phyloP scores from a whole-genome alignment of 2,329 filamentous ascomycete genomes.

The Aureobasidium sp. region DNA sequence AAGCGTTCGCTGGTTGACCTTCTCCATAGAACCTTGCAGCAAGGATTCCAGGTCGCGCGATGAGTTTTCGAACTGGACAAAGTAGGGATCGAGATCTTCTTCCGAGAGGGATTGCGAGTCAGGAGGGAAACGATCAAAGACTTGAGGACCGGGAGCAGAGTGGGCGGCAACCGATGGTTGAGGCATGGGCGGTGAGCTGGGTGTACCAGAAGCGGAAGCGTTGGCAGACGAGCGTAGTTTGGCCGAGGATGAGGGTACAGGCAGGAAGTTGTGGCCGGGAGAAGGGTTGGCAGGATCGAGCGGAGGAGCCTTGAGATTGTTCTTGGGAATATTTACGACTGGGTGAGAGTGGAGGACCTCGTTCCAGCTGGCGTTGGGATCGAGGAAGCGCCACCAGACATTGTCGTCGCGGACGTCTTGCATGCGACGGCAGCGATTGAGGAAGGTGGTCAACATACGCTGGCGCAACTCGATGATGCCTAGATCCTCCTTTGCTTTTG shows the following conservation, averaged over 20 bases:
- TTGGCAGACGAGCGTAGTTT: slow-evolving; percentile 60
- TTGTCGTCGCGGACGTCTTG: slow-evolving; percentile 85
- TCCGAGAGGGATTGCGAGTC: slow-evolving; percentile 69
- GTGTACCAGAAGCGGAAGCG: slow-evolving; percentile 42
- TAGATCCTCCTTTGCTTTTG: slow-evolving; percentile 93
- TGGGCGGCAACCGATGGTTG: slow-evolving; percentile 49
- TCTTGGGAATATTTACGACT: slow-evolving; percentile 84
- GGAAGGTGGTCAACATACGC: slow-evolving; percentile 90
- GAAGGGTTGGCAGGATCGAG: slow-evolving; percentile 90
- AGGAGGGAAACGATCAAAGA: slow-evolving; percentile 74
- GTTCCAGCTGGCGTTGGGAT: slow-evolving; percentile 97
- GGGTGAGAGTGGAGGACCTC: slow-evolving; percentile 93
- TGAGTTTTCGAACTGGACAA: slow-evolving; percentile 83
- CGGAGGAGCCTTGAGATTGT: slow-evolving; percentile 89
- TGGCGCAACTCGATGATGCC: slow-evolving; percentile 95
- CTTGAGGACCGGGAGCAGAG: slow-evolving; percentile 51
- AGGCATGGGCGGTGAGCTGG: slow-evolving; percentile 45
- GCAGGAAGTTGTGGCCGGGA: slow-evolving; percentile 76
- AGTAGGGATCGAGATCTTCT: slow-evolving; percentile 90
- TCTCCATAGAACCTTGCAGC: slow-evolving; percentile 89
- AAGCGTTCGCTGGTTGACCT: slow-evolving; percentile 83
- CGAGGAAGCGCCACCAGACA: slow-evolving; percentile 95
- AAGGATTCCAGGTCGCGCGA: slow-evolving; percentile 86
- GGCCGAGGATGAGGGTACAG: slow-evolving; percentile 74
- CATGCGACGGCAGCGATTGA: slow-evolving; percentile 91